phyloP scores from a whole-genome alignment of 495 filamentous ascomycete genomes.

The Penicillium nucicola region DNA sequence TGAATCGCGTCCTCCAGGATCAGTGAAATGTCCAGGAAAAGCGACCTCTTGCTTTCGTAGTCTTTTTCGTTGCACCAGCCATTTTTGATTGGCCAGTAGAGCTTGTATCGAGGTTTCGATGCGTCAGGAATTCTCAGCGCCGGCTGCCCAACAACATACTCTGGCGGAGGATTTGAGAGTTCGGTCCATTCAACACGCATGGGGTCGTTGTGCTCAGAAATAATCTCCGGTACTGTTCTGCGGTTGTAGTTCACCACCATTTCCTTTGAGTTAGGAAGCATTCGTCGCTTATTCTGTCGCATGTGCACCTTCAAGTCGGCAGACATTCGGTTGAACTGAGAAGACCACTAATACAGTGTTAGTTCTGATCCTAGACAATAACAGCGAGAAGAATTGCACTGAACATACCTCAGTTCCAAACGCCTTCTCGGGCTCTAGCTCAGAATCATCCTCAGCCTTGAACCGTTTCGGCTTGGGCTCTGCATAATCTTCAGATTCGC shows the following conservation, averaged over 20 bases:
- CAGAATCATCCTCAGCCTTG: conserved; percentile 62
- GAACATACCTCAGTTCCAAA: conserved; percentile 78
- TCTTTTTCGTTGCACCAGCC: conserved; percentile 89
- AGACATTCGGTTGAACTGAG: conserved; percentile 76
- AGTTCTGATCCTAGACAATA: no score
- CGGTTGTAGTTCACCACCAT: conserved; percentile 90
- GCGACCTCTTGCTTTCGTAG: conserved; percentile 68
- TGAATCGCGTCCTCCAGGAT: conserved; percentile 85
- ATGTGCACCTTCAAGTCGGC: conserved; percentile 84
- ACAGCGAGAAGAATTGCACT: background rate
- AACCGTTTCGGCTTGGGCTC: conserved; percentile 87
- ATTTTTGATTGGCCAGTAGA: conserved; percentile 86
- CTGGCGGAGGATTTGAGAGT: conserved; percentile 60
- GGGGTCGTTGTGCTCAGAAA: conserved; percentile 91
- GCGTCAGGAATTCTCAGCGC: conserved; percentile 84
- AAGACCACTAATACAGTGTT: conserved; percentile 53
- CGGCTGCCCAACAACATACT: conserved; percentile 74
- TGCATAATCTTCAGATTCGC: conserved; percentile 77
- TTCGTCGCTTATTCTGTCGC: conserved; percentile 86
- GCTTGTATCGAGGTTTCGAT: conserved; percentile 84
- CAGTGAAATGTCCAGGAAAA: conserved; percentile 80
- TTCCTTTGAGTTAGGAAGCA: conserved; percentile 93
- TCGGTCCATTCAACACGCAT: conserved; percentile 95
- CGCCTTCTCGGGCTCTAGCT: conserved; percentile 65
- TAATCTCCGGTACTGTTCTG: conserved; percentile 72